Evolutionary conservation across 208 protist genomes (phyloP).

Genomic region (Trypanosoma congolense): DNA sequence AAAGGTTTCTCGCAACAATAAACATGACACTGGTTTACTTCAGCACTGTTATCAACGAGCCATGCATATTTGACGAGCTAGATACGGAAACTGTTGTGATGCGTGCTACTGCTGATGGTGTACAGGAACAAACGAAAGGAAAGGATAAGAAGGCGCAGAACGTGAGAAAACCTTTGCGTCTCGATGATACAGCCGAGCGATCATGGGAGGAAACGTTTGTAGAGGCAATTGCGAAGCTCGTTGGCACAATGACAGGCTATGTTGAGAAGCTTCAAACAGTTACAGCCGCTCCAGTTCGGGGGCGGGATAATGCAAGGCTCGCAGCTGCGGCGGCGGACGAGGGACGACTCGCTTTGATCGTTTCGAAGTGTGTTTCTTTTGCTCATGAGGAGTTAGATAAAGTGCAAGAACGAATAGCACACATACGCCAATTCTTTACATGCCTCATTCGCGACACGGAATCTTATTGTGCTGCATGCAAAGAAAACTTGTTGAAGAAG

Average conservation of each 20-base stretch:
- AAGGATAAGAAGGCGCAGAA: slow-evolving; percentile 46
- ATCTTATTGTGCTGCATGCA: slow-evolving; percentile 27
- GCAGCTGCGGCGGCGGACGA: slow-evolving; percentile 14
- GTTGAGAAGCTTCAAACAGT: slow-evolving; percentile 38
- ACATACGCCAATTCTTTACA: slow-evolving; percentile 35
- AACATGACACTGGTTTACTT: slow-evolving; percentile 79
- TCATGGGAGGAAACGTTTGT: slow-evolving; percentile 50
- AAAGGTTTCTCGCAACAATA: slow-evolving; percentile 48
- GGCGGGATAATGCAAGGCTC: slow-evolving; percentile 30
- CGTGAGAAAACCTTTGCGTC: slow-evolving; percentile 31
- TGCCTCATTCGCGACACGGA: slow-evolving; percentile 41
- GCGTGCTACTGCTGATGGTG: slow-evolving; percentile 13
- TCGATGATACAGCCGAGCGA: slow-evolving; percentile 44
- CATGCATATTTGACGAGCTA: slow-evolving; percentile 57
- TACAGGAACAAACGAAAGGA: slow-evolving; percentile 17
- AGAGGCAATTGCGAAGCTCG: slow-evolving; percentile 39
- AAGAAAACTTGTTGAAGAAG: slow-evolving; percentile 21
- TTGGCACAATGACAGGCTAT: slow-evolving; percentile 22
- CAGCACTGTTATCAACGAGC: slow-evolving; percentile 44
- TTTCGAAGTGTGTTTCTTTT: slow-evolving; percentile 30
- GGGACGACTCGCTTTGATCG: slow-evolving; percentile 25
- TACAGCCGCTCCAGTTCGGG: slow-evolving; percentile 28
- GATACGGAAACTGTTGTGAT: slow-evolving; percentile 38
- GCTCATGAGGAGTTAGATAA: slow-evolving; percentile 24
- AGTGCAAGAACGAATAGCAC: slow-evolving; percentile 31